A percentile compares a stretch with the other conserved stretches of the same genome.
These are phyloP conservation scores for Apium graveolens DNA, from an alignment of 129 eudicot genomes.

Conservation along the genomic window DNA sequence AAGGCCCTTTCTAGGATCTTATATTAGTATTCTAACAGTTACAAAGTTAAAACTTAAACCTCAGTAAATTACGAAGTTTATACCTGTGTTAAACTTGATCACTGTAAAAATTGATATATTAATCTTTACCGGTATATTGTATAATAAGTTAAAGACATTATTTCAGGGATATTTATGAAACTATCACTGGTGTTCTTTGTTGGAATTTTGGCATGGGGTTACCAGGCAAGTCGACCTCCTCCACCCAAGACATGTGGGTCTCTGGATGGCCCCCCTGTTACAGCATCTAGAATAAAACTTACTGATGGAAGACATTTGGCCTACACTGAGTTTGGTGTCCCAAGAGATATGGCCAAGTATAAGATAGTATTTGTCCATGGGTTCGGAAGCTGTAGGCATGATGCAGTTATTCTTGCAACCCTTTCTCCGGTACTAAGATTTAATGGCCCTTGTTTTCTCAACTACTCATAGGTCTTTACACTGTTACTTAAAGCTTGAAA, in stretches of 20 bases:
- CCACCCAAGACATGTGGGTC: conserved; percentile 66
- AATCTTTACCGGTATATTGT: background rate
- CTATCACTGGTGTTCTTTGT: conserved; percentile 39
- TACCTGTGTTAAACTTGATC: background rate
- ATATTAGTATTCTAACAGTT: too few species aligned
- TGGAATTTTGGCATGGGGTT: conserved; percentile 67
- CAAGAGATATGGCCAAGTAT: conserved; percentile 57
- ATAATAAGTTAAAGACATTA: background rate
- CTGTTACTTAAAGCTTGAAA: background rate
- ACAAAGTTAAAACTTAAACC: background rate
- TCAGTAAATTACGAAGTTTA: background rate
- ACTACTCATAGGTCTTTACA: background rate
- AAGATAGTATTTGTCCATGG: conserved; percentile 70
- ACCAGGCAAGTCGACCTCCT: conserved; percentile 63
- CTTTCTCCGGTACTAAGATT: conserved; percentile 46
- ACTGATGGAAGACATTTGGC: conserved; percentile 83
- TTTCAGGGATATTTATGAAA: conserved; percentile 64
- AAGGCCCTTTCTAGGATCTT: too few species aligned
- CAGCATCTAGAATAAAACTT: conserved; percentile 69
- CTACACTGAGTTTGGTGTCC: conserved; percentile 68
- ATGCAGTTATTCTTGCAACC: conserved; percentile 35
- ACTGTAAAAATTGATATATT: background rate
- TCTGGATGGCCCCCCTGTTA: conserved; percentile 62
- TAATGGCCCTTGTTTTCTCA: background rate
- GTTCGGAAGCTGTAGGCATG: conserved; percentile 48